Evolutionary conservation across 345 rosid genomes (phyloP).

Genomic region (Camelina sativa): DNA sequence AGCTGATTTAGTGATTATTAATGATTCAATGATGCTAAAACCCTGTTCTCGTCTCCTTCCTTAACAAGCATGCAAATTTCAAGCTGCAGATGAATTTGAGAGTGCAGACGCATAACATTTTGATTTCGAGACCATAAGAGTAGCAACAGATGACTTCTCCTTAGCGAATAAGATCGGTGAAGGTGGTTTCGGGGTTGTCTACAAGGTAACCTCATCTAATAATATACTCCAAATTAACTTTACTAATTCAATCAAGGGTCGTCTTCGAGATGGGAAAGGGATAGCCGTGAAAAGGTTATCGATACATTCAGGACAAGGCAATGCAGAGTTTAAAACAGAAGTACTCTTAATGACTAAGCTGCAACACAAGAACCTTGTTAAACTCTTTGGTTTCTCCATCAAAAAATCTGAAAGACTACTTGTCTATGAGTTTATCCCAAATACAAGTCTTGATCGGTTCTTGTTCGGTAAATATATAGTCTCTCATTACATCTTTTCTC

Average conservation of each 20-base stretch:
- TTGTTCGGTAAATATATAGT: slow-evolving; percentile 31
- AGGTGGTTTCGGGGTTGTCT: slow-evolving; percentile 52
- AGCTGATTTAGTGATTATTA: neutral
- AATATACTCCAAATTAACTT: neutral
- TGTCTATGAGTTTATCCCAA: slow-evolving; percentile 40
- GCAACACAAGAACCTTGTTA: slow-evolving; percentile 55
- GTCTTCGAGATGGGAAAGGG: slow-evolving; percentile 41
- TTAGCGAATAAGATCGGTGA: slow-evolving; percentile 40
- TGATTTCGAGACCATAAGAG: slow-evolving; percentile 36
- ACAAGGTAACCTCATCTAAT: slow-evolving; percentile 36
- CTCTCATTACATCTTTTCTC: neutral
- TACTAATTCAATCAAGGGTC: slow-evolving; percentile 42
- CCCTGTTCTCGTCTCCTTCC: neutral
- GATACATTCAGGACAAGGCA: slow-evolving; percentile 47
- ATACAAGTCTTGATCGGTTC: slow-evolving; percentile 48
- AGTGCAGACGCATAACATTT: slow-evolving; percentile 40
- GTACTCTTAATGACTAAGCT: slow-evolving; percentile 50
- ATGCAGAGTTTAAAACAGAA: slow-evolving; percentile 54
- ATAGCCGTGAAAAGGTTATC: slow-evolving; percentile 59
- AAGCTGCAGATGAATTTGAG: slow-evolving; percentile 33
- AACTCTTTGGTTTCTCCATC: slow-evolving; percentile 41
- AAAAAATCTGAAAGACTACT: slow-evolving; percentile 39
- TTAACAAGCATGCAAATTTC: neutral
- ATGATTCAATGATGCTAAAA: neutral
- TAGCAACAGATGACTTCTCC: slow-evolving; percentile 42